Conservation (phyloP, 192 early-diverging fungal genomes). For the Coemansia sp. region DNA sequence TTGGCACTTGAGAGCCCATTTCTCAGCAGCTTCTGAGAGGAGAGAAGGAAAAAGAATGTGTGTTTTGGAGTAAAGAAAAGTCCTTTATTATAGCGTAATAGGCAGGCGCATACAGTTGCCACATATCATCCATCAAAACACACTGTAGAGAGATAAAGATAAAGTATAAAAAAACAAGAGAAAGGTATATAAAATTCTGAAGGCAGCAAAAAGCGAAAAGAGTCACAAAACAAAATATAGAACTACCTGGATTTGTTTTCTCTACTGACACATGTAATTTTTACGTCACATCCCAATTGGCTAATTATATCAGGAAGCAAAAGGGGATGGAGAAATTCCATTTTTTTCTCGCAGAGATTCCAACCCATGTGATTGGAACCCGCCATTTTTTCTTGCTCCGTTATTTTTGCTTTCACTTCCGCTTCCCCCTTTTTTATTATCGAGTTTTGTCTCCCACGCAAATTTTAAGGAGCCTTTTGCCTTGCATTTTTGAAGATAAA, state of each 20-base stretch:
- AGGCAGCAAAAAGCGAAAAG: background rate
- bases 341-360: background rate
- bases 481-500: too few species aligned
- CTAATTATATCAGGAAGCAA: background rate
- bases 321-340: background rate
- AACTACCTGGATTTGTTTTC: too few species aligned
- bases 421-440: too few species aligned
- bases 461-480: too few species aligned
- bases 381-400: too few species aligned
- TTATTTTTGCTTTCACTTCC: too few species aligned
- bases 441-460: too few species aligned
- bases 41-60: background rate
- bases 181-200: background rate
- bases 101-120: background rate
- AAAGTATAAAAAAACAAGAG: background rate
- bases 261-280: background rate
- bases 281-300: background rate
- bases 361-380: too few species aligned
- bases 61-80: background rate
- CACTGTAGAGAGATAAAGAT: background rate
- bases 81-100: background rate
- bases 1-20: conserved; percentile 20
- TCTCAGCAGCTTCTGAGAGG: background rate
- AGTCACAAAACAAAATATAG: background rate
- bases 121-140: background rate